Evolutionary conservation across 2,329 filamentous ascomycete genomes (phyloP).

Genomic region (Knufia fluminis): DNA sequence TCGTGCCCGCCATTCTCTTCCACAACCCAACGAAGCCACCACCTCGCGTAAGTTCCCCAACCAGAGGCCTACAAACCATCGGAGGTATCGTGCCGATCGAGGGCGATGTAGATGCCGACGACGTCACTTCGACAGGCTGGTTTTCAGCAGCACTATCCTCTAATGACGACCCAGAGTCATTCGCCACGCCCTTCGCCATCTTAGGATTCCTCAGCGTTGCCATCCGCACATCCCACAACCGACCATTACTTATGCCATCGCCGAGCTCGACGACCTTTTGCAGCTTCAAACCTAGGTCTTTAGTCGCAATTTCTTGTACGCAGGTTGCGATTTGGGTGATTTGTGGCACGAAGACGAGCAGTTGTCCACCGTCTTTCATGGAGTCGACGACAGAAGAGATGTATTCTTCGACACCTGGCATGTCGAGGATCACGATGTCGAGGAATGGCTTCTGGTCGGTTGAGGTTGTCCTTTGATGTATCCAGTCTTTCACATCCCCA

Average conservation of each 20-base stretch:
- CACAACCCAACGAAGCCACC: constrained; percentile 46
- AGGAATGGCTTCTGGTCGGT: constrained; percentile 49
- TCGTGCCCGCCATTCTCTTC: constrained; percentile 27
- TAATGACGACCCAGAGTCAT: not conserved
- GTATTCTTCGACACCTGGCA: constrained; percentile 52
- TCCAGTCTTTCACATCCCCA: constrained; percentile 55
- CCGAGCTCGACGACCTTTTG: constrained; percentile 40
- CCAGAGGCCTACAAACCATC: constrained; percentile 45
- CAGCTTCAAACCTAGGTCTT: constrained; percentile 44
- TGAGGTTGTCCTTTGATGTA: constrained; percentile 32
- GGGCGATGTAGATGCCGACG: not conserved
- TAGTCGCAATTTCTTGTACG: constrained; percentile 44
- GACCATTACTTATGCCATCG: constrained; percentile 37
- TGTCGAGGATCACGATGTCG: constrained; percentile 62
- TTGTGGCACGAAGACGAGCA: constrained; percentile 66
- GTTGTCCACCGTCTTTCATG: constrained; percentile 53
- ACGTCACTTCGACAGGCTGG: not conserved
- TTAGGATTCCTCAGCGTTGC: constrained; percentile 20
- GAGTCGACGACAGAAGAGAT: constrained; percentile 41
- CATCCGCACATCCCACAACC: constrained; percentile 39
- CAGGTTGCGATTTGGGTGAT: constrained; percentile 68
- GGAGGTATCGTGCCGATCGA: constrained; percentile 3
- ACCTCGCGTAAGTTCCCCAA: constrained; percentile 38
- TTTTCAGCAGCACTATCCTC: not conserved
- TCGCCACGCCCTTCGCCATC: not conserved